Conservation (phyloP, 257 asterid species). For the Solanum chiquidenum region DNA sequence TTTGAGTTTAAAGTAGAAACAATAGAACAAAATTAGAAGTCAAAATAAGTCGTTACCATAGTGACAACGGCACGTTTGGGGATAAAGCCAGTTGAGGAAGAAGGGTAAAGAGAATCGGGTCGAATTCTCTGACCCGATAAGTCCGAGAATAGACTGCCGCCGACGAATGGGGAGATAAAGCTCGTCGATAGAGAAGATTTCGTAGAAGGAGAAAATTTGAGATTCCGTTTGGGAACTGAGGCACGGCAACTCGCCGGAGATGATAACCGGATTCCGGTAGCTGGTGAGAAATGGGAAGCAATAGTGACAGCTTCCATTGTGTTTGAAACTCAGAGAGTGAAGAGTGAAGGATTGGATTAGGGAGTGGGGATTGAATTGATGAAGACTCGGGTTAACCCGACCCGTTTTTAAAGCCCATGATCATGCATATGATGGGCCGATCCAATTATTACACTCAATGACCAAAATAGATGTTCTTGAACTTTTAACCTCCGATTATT, state of each 20-base stretch:
- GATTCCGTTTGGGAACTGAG: constrained; percentile 14
- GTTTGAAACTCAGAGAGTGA: not conserved
- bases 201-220: constrained; percentile 1
- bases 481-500: accelerated
- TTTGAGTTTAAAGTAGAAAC: not conserved
- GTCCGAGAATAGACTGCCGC: constrained; percentile 36
- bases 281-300: constrained; percentile 44
- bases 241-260: constrained; percentile 9
- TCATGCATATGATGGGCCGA: not conserved
- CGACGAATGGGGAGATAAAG: constrained; percentile 46
- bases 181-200: constrained; percentile 27
- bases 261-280: constrained; percentile 27
- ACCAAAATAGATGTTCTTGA: not conserved
- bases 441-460: not conserved
- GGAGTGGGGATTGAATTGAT: not conserved
- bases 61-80: constrained; percentile 70
- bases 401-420: not conserved
- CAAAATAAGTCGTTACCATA: constrained; percentile 37
- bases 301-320: constrained; percentile 39
- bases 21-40: not conserved
- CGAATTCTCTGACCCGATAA: constrained; percentile 63
- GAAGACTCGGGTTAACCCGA: not conserved
- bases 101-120: constrained; percentile 48
- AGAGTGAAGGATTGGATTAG: not conserved
- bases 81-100: constrained; percentile 23